These are phyloP conservation scores for Ambrosiella xylebori DNA, from an alignment of 2,329 filamentous ascomycete species.

Conservation along the genomic window DNA sequence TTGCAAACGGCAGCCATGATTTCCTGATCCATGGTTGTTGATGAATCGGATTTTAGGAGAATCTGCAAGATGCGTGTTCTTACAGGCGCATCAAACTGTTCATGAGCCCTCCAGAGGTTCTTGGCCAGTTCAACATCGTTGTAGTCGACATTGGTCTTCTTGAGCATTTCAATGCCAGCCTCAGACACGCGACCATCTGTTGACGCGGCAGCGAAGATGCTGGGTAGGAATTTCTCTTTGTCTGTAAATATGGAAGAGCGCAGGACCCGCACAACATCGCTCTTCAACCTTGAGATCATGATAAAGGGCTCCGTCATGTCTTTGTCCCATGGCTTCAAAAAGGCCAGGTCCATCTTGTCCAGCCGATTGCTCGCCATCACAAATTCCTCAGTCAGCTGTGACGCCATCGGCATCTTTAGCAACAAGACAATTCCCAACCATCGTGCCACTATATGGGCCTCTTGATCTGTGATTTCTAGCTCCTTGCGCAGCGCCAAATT, in stretches of 20 bases:
- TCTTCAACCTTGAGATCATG: slow-evolving; percentile 28
- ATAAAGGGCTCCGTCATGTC: slow-evolving; percentile 14
- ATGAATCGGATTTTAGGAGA: slow-evolving; percentile 57
- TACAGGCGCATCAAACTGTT: slow-evolving; percentile 52
- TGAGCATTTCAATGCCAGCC: slow-evolving; percentile 79
- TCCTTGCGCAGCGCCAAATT: slow-evolving; percentile 49
- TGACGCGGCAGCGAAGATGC: slow-evolving; percentile 69
- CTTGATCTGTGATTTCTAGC: slow-evolving; percentile 49
- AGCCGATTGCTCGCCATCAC: slow-evolving; percentile 21
- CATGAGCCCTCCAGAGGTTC: slow-evolving; percentile 56
- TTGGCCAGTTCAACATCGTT: slow-evolving; percentile 49
- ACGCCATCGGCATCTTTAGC: slow-evolving; percentile 23
- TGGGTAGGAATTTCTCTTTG: slow-evolving; percentile 65
- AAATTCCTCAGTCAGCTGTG: background rate
- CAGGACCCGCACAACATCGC: slow-evolving; percentile 50
- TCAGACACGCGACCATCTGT: slow-evolving; percentile 63
- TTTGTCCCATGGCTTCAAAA: slow-evolving; percentile 46
- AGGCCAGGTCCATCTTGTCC: slow-evolving; percentile 46
- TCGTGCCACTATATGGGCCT: slow-evolving; percentile 55
- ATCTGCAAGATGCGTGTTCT: slow-evolving; percentile 61
- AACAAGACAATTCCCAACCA: slow-evolving; percentile 68
- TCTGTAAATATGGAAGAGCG: slow-evolving; percentile 76
- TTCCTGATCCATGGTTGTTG: slow-evolving; percentile 47
- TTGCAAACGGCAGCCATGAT: slow-evolving; percentile 51
- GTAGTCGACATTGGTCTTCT: slow-evolving; percentile 56